Base-by-base conservation (phyloP, 2,329 filamentous ascomycete species). In the Fusarium coicis region DNA sequence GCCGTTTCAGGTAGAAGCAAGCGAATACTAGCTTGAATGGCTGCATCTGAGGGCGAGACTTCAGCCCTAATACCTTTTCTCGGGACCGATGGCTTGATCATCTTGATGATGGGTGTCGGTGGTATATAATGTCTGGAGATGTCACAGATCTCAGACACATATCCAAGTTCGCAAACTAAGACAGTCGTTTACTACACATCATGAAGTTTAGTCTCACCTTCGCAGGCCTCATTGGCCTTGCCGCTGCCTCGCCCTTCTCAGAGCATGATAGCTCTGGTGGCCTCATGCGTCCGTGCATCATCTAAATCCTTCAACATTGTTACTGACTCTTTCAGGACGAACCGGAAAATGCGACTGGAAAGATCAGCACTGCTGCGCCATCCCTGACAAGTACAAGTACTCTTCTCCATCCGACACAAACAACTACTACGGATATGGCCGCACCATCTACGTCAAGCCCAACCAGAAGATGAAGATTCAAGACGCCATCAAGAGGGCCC, bases 401-500 rank as follows among this genome's bases (percentile, higher is more conserved):
- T 32, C 36, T 19, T 46, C 47, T 9, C 26, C 44, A 4, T 15
- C 32, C 14, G 26, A 52, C 46, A 3, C 40, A 30, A 68, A 32
- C 30, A 43, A 44, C 10, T 36, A 67, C 43, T 63, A 73, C 11
- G 47, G 52, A 3, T 37, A 67, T 5, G 34, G 53, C 2, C 72
- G 58, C 4, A 77, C 72, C 19, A 62, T 73, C 36, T 55, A 73
- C 7, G 75, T 77, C 50, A 70, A 68, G n/a, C 2, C 32, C 1
- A 61, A 50, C n/a, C 63, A 74, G 40, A 78, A 72, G 50, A 83
- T 83, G 40, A 78, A 72, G 50, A 83, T 83, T 50, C 79, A 82
- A 42, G 49, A 65, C 5, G 81, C 80, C 18, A 77, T 83, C 53
- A 63, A 70, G 21, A 47, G 47, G 5, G 81, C 81, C 18, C 59